These are phyloP conservation scores for Diaporthe caulivora DNA, from an alignment of 2,329 filamentous ascomycete species.

Conservation along the genomic window DNA sequence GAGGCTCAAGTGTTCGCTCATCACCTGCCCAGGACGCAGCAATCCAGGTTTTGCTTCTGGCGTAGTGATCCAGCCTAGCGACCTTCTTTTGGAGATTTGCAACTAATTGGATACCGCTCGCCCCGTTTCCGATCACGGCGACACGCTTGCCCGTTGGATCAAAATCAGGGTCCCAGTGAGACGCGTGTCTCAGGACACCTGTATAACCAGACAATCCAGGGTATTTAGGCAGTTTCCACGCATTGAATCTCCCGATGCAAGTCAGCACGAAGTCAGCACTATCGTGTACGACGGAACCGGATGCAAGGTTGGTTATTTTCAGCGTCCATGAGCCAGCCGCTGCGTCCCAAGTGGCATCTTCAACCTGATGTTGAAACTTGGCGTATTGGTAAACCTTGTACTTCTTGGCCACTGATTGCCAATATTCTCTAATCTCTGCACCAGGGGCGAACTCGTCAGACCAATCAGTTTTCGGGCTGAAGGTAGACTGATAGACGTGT, in stretches of 20 bases:
- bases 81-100: constrained; percentile 64
- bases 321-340: constrained; percentile 67
- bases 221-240: constrained; percentile 72
- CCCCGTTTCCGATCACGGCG: constrained; percentile 74
- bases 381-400: constrained; percentile 73
- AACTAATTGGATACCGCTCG: constrained; percentile 69
- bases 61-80: constrained; percentile 72
- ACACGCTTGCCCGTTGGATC: constrained; percentile 63
- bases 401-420: constrained; percentile 72
- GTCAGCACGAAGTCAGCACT: constrained; percentile 72
- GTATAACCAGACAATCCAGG: constrained; percentile 67
- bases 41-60: constrained; percentile 76
- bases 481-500: constrained; percentile 78
- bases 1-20: constrained; percentile 66
- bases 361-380: constrained; percentile 67
- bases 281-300: constrained; percentile 55
- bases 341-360: constrained; percentile 67
- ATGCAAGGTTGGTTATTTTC: constrained; percentile 55
- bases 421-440: constrained; percentile 75
- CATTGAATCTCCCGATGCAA: constrained; percentile 75
- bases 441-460: constrained; percentile 76
- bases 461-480: constrained; percentile 77
- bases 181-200: constrained; percentile 70
- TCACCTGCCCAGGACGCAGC: constrained; percentile 71
- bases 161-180: constrained; percentile 68